Evolutionary conservation across 805 yeast genomes (phyloP), one percentile per base, ranked within the genome.

Genomic region (Metschnikowia corniflorae): DNA sequence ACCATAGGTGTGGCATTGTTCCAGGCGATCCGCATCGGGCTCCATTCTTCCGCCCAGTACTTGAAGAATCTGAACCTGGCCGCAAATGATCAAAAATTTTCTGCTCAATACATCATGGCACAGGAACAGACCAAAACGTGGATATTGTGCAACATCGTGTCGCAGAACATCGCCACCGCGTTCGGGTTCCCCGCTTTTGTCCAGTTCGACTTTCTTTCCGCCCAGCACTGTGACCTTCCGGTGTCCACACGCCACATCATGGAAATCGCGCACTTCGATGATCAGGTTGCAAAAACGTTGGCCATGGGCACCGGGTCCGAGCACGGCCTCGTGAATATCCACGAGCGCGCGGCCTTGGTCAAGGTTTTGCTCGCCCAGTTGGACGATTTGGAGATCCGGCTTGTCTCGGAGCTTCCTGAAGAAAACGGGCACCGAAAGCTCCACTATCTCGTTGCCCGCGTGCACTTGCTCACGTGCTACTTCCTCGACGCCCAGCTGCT

Each of bases 161-260:
- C 95, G 2, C 97, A 93, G 59, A 76, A 82, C 2, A 80, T 93
- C 43, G 96, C 96, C 3, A 79, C 95, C 2, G 82, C 95, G 8
- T 87, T 88, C 63, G 98, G 98, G 14, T 89, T 84, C 54, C 98
- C 97, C 0, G 87, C 95, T 0, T 88, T 87, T 60, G 89, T 86
- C 4, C 86, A 82, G 41, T 85, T 88, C 53, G 95, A 87, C 55
- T 72, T 75, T 47, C 60, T 74, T 29, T 69, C 75, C 8, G 74
- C 70, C 9, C 59, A 72, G n/a, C 57, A 47, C 21, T 48, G 54
- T 16, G 68, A 63, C 16, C 61, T 85, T 15, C 85, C 91, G 1
- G 54, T 60, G 13, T 61, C 76, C n/a, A 70, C 91, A 29, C 71
- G 77, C 35, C 87, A 79, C 48, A 82, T 87, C 85, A 75, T 85